Evolutionary conservation across 371 early-diverging fungal species (phyloP), one percentile per base, ranked within the genome.

Genomic region (Saksenaea oblongispora): DNA sequence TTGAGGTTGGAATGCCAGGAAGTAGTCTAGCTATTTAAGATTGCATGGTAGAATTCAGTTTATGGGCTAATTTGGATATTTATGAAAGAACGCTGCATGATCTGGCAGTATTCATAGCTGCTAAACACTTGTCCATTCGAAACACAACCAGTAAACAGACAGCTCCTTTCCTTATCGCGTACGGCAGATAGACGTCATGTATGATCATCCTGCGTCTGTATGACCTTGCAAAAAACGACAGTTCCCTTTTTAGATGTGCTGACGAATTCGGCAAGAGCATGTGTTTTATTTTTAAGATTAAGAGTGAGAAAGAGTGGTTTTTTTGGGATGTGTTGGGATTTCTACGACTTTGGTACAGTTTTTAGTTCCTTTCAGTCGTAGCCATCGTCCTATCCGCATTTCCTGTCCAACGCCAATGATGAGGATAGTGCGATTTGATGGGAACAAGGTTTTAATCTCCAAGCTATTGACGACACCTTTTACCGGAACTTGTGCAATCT

Each of bases 371-470:
- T 87, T 86, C 64, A 87, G 65, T 65, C 85, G 77, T 73, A 88
- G 72, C 98, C 98, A 98, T 51, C 98, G 87, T n/a, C 98, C 98
- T 47, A 89, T 61, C 61, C 88, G 83, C 62, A 92, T 91, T 71
- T 98, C 97, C 72, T 94, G 93, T 15, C 96, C 96, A 27, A 91
- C 77, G 11, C 89, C 95, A 0, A 86, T 87, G 2, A 89, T 85
- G n/a, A 96, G 60, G n/a, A 81, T 56, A 5, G 85, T 82, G 37
- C 74, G 83, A 47, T 80, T 84, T 31, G 77, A 75, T 27, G 84
- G 73, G 27, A 71, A 76, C 36, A 76, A 65, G 2, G 80, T 75
- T 56, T 83, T 79, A 58, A 85, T 63, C 55, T 87, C 83, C 34
- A 83, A 71, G 22, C 80, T 82, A 54, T 86, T 82, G 34, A 84